phyloP scores from a whole-genome alignment of 495 filamentous ascomycete species.

The Penicillium mononematosum region DNA sequence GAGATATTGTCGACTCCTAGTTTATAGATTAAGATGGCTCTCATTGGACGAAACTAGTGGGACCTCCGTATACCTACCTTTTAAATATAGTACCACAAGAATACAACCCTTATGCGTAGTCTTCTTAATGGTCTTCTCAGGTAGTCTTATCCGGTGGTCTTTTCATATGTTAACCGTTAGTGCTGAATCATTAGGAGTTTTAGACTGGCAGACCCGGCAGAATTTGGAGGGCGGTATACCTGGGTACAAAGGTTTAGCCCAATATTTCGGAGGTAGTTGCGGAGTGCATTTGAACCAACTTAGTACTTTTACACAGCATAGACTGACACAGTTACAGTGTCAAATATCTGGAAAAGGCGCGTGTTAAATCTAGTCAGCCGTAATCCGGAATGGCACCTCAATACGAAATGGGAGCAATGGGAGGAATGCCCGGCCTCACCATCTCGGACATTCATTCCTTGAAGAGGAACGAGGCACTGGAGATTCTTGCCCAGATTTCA shows the following conservation, averaged over 20 bases:
- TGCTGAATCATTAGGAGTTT: too few relatives aligned
- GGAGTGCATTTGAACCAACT: background rate
- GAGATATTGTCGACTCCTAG: background rate
- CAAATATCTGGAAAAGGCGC: conserved; percentile 1
- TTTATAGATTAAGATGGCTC: background rate
- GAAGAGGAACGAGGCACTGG: conserved; percentile 35
- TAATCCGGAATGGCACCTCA: conserved; percentile 18
- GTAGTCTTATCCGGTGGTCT: too few relatives aligned
- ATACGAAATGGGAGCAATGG: conserved; percentile 11
- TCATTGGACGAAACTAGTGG: background rate
- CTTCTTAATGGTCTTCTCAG: too few relatives aligned
- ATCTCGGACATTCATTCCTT: conserved; percentile 48
- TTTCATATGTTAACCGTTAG: too few relatives aligned
- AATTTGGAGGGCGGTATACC: too few relatives aligned
- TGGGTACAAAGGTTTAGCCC: too few relatives aligned
- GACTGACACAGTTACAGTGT: conserved; percentile 5
- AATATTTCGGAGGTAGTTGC: too few relatives aligned
- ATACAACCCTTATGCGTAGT: too few relatives aligned
- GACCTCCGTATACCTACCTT: too few relatives aligned
- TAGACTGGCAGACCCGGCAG: too few relatives aligned
- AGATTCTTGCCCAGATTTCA: conserved; percentile 43
- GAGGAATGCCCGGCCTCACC: conserved; percentile 32
- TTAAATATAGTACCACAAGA: too few relatives aligned
- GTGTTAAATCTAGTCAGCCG: conserved; percentile 18
- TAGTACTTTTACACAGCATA: background rate